phyloP scores from a whole-genome alignment of 2,329 filamentous ascomycete genomes.

The Orbilia brochopaga region DNA sequence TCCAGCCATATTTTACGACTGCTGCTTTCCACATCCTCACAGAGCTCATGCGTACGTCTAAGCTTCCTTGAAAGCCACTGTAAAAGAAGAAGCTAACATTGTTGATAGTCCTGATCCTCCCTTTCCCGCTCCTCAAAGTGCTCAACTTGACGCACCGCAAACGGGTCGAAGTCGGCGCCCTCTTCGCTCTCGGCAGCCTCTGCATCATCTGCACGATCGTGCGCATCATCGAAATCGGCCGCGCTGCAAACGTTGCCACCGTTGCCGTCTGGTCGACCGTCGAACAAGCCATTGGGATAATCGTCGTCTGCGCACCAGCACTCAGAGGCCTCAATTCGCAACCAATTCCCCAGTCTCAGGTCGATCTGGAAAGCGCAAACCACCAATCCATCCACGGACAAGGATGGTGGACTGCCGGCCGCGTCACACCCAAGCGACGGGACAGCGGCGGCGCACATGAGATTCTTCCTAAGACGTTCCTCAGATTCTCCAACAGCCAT shows the following conservation, averaged over 20 bases:
- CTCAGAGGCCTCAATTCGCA: constrained; percentile 26
- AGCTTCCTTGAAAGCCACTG: not conserved
- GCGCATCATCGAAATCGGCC: constrained; percentile 33
- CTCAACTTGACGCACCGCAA: constrained; percentile 46
- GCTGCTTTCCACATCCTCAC: constrained; percentile 39
- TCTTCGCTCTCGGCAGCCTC: constrained; percentile 46
- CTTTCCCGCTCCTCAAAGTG: constrained; percentile 46
- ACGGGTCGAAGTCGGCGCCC: constrained; percentile 38
- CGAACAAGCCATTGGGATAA: constrained; percentile 43
- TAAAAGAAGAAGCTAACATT: not conserved
- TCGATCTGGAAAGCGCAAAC: constrained; percentile 48
- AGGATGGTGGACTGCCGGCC: constrained; percentile 50
- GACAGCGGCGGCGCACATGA: constrained; percentile 44
- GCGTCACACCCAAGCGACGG: constrained; percentile 40
- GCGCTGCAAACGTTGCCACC: constrained; percentile 25
- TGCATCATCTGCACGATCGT: constrained; percentile 42
- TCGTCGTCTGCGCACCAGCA: constrained; percentile 47
- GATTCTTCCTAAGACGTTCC: constrained; percentile 38
- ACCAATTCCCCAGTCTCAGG: constrained; percentile 31
- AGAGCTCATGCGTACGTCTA: constrained; percentile 45
- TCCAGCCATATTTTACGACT: constrained; percentile 41
- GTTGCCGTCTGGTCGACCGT: constrained; percentile 40
- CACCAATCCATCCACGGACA: constrained; percentile 44
- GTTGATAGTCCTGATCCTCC: constrained; percentile 24
- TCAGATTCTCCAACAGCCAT: constrained; percentile 34